Evolutionary conservation across 1,284 basidiomycete species (phyloP).

Genomic region (Cryptococcus sp.): DNA sequence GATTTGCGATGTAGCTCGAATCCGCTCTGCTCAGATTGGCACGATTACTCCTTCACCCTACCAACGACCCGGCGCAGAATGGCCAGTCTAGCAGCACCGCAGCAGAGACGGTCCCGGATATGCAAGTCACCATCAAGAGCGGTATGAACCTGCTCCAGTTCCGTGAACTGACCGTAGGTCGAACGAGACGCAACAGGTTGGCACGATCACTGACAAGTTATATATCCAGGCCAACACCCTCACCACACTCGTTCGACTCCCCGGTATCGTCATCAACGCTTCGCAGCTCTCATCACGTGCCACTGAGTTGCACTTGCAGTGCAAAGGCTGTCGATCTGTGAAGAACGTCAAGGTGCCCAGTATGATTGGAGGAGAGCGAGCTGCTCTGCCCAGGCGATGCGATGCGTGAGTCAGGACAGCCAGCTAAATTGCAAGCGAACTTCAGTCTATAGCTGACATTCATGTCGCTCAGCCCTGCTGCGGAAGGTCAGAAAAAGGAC

Average conservation of each 20-base stretch:
- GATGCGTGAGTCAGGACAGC: conserved; percentile 60
- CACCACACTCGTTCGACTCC: conserved; percentile 93
- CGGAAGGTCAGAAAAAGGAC: conserved; percentile 79
- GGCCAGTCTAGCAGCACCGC: conserved; percentile 61
- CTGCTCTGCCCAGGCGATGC: conserved; percentile 79
- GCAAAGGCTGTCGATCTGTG: conserved; percentile 83
- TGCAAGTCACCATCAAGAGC: conserved; percentile 87
- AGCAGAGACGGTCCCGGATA: conserved; percentile 70
- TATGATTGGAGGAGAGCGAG: conserved; percentile 80
- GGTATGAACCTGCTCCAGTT: conserved; percentile 91
- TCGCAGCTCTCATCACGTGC: conserved; percentile 92
- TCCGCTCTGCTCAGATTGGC: conserved; percentile 81
- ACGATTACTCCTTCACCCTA: conserved; percentile 73
- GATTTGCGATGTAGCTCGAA: conserved; percentile 69
- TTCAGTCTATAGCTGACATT: conserved; percentile 24
- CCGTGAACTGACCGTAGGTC: conserved; percentile 74
- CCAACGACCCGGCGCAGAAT: conserved; percentile 44
- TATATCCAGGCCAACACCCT: conserved; percentile 75
- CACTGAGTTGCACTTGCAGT: conserved; percentile 88
- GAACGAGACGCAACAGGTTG: not conserved
- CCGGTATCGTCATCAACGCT: conserved; percentile 97
- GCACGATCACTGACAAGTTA: not conserved
- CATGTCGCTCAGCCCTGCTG: conserved; percentile 55
- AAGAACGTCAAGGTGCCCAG: conserved; percentile 77
- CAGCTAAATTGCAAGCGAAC: too few relatives aligned